Base-by-base conservation (phyloP, 768 basidiomycete genomes). In the Amanita molliuscula region DNA sequence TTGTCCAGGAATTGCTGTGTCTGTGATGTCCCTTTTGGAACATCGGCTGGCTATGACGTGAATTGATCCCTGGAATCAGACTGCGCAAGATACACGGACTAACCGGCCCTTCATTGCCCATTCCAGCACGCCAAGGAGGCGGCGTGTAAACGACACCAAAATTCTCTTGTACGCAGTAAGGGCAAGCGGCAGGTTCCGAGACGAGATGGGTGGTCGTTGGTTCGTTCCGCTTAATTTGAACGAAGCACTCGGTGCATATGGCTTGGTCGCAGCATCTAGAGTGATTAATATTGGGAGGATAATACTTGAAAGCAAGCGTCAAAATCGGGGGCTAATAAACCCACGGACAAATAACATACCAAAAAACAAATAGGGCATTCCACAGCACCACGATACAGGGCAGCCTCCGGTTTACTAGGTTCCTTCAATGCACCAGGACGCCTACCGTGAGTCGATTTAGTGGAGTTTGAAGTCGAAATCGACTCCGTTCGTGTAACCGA, bases 311-410 rank as follows among this genome's bases (percentile, higher is more conserved):
- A 54, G 33, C 58, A 56, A 56, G 60, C 54, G 57, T 61, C 63
- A 67, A 59, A 65, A 58, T 60, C 38, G 59, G 60, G 43, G 51
- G 53, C 50, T 47, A 25, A 48, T 51, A 43, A 16, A 38, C 53
- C 55, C 49, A n/a, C 36, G 16, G 46, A 54, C 55, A 58, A 55
- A 58, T 49, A 51, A 79, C 84, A 62, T 59, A 89, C 95, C 66
- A 98, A 75, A 69, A 98, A 97, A 69, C 94, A 99, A 54, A 99
- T 96, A 20, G 96, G 96, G 72, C 96, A 99, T 63, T 99, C 96
- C 15, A 84, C 73, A 15, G 93, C 90, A 25, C 82, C 82, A 53
- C 79, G 71, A 67, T 95, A 97, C 29, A 94, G 72, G 53, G 81
- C 77, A 36, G 84, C 88, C 62, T 94, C 92, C 50, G 82, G 77